Conservation (phyloP, 2,329 filamentous ascomycete species). For the Tolypocladium sp. region DNA sequence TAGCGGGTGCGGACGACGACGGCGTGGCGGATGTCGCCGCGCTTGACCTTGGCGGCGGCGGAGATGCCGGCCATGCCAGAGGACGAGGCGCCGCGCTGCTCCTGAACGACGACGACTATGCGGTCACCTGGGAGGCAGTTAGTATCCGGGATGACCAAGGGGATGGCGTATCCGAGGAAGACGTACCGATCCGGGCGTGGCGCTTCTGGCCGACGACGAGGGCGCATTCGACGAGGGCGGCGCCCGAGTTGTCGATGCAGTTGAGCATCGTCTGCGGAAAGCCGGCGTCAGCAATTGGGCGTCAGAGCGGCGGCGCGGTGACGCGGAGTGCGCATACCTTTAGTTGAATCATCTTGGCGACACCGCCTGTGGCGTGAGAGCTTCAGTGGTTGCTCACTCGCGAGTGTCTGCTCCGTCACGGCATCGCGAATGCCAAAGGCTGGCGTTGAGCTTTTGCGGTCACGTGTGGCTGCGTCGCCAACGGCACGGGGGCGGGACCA, state of each 20-base stretch:
- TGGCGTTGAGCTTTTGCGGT: neutral
- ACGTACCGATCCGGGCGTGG: conserved; percentile 77
- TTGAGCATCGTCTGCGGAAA: conserved; percentile 76
- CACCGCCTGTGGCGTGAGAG: neutral
- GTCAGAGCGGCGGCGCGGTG: neutral
- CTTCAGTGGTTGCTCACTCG: neutral
- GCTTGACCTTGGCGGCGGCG: conserved; percentile 82
- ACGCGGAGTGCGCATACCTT: conserved; percentile 46
- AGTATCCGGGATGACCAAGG: no score
- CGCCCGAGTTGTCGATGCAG: conserved; percentile 99
- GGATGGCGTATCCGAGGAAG: neutral
- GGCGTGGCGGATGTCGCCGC: conserved; percentile 92
- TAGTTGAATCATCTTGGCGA: conserved; percentile 76
- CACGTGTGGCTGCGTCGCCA: neutral
- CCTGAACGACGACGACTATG: conserved; percentile 95
- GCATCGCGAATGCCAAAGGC: neutral
- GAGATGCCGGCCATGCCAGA: conserved; percentile 63
- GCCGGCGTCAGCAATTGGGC: conserved; percentile 5
- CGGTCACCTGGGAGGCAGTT: conserved; percentile 85
- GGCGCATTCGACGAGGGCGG: conserved; percentile 92
- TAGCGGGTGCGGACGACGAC: conserved; percentile 90
- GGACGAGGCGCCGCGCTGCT: conserved; percentile 73
- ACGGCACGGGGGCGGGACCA: neutral
- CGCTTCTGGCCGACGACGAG: conserved; percentile 87
- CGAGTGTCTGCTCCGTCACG: neutral